phyloP scores from a whole-genome alignment of 1,284 basidiomycete species.

The Trichosporon asahii region DNA sequence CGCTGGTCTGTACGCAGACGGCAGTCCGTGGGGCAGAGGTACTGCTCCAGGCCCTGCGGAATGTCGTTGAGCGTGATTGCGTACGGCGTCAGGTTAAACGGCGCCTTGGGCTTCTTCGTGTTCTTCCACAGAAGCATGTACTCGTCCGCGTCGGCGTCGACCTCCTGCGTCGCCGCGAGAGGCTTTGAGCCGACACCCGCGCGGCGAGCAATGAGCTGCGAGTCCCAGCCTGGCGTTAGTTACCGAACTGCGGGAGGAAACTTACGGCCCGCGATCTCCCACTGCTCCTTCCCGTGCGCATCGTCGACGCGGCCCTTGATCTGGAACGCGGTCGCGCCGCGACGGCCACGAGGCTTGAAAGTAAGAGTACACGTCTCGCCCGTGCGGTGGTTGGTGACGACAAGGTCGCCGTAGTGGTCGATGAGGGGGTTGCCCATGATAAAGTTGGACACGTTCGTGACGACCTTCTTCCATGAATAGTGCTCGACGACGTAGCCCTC shows the following conservation, averaged over 20 bases:
- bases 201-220: conserved; percentile 82
- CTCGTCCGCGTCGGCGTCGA: conserved; percentile 41
- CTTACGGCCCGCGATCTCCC: conserved; percentile 82
- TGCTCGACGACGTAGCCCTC: conserved; percentile 46
- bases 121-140: conserved; percentile 76
- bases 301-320: conserved; percentile 82
- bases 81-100: conserved; percentile 93
- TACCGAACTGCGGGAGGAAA: background rate
- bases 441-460: conserved; percentile 88
- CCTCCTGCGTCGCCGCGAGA: conserved; percentile 56
- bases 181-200: conserved; percentile 63
- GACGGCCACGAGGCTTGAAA: conserved; percentile 95
- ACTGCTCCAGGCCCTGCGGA: conserved; percentile 60
- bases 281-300: conserved; percentile 62
- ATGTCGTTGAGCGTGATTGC: conserved; percentile 72
- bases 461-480: conserved; percentile 67
- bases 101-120: conserved; percentile 74
- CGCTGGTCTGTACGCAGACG: conserved; percentile 88
- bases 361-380: conserved; percentile 84
- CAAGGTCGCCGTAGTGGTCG: conserved; percentile 95
- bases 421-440: conserved; percentile 90
- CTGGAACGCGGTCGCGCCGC: conserved; percentile 85
- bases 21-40: conserved; percentile 87
- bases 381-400: conserved; percentile 85
- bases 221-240: conserved; percentile 68